Base-by-base conservation (phyloP, 225 moss, liverwort and hornwort species). In the Pleurozium schreberi region DNA sequence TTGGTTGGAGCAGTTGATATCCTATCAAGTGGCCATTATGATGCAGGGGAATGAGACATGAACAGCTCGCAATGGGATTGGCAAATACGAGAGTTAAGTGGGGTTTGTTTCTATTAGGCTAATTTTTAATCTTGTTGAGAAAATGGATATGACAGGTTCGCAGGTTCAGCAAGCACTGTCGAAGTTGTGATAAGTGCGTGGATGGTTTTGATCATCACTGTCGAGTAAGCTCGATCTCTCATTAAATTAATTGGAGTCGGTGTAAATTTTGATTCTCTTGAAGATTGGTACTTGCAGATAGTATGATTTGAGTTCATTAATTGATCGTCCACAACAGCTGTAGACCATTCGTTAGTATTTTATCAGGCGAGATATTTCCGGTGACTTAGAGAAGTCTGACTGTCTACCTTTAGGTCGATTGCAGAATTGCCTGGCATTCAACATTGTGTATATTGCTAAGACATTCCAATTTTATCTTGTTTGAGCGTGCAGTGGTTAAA, bases 151-250 rank as follows among this genome's bases (percentile, higher is more conserved):
- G 86, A 76, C 91, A 96, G 96, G 97, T 98, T 81, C 94, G 94
- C 45, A 97, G 92, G 81, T 95, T 91, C 68, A 98, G 98, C 94
- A 98, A 98, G 93, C 98, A 98, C 91, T 98, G 98, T 83, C 96
- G 97, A 89, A 98, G 96, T 90, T 98, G 98, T 85, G 96, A 98
- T 92, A 98, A 98, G 91, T 98, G 98, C 87, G 98, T 98, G 78
- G 98, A 98, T 93, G 98, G 97, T 36, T 98, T 98, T 87, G 98
- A 98, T 77, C 98, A 97, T 90, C 98, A 98, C 78, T 98, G 97
- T 91, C 93, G 96, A 86, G 97, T 97, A 97, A 93, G 91, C 84
- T 90, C 83, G 80, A 66, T 79, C 71, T 36, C 77, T 87, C 85
- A 52, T 75, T 66, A 86, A 85, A 50, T 59, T 82, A 43, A 74